Percentiles rank a stretch among this genome's conserved stretches.
phyloP scores from a whole-genome alignment of 192 early-diverging fungal species.

The Coemansia sp. region DNA sequence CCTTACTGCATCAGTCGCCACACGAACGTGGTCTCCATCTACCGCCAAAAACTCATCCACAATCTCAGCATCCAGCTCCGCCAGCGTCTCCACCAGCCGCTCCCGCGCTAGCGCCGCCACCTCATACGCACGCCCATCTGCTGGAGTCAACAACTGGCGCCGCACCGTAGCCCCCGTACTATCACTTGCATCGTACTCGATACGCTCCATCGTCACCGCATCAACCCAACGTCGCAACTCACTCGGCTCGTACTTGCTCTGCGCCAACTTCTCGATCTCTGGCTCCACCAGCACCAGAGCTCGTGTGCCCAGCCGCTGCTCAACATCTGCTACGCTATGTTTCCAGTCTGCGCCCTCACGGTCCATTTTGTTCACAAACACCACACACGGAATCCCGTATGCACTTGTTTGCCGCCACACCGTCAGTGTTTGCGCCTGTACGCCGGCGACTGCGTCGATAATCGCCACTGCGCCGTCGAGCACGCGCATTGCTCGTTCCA shows the following conservation, averaged over 20 bases:
- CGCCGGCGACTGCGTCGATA: slow-evolving; percentile 92
- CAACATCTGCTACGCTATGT: slow-evolving; percentile 51
- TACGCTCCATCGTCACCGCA: slow-evolving; percentile 64
- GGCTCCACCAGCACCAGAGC: slow-evolving; percentile 79
- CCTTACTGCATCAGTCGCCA: slow-evolving; percentile 63
- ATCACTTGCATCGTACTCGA: slow-evolving; percentile 23
- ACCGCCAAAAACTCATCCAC: slow-evolving; percentile 80
- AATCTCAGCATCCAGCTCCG: slow-evolving; percentile 79
- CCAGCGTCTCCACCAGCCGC: slow-evolving; percentile 76
- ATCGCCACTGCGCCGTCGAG: slow-evolving; percentile 94
- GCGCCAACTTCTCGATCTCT: slow-evolving; percentile 18
- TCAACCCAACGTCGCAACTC: slow-evolving; percentile 71
- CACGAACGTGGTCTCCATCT: slow-evolving; percentile 70
- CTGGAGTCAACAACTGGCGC: slow-evolving; percentile 1
- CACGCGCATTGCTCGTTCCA: slow-evolving; percentile 85
- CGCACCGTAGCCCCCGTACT: slow-evolving; percentile 24
- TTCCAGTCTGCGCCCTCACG: slow-evolving; percentile 65
- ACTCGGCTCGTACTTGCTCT: neutral
- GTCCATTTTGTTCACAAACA: slow-evolving; percentile 98
- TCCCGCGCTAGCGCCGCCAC: slow-evolving; percentile 61
- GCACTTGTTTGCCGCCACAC: slow-evolving; percentile 88
- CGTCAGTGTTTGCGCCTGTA: slow-evolving; percentile 96
- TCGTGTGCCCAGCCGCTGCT: slow-evolving; percentile 56
- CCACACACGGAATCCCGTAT: slow-evolving; percentile 78
- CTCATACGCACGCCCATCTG: slow-evolving; percentile 36